Base-by-base conservation (phyloP, 2,329 filamentous ascomycete genomes). In the Pseudohalonectria lignicola region DNA sequence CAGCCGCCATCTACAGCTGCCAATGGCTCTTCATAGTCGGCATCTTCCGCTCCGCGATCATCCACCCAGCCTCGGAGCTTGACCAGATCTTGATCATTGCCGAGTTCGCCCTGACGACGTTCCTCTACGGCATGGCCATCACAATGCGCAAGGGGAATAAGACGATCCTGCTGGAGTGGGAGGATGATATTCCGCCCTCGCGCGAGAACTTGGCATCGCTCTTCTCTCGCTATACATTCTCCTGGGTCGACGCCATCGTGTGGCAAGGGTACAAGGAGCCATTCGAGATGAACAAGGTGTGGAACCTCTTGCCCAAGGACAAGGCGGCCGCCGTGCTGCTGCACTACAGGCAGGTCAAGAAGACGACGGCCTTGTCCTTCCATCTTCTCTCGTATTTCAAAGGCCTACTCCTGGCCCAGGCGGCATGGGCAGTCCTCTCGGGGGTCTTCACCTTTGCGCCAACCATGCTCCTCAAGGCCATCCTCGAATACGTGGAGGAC, bases 131-230 rank as follows among this genome's bases (percentile, higher is more conserved):
- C 33, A 79, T 95, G 54, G 77, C 86, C 31, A 60, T 93, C 40
- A 83, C 79, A 37, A 93, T 86, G 44, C 79, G 92, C 46, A 92
- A 87, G 62, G 92, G 92, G 32, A 96, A 96, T 59, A 92, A 86
- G 59, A 78, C 82, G 3, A 84, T 98, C 11, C 61, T 88, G 33
- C 58, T 96, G 51, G 86, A 94, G 58, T 88, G 88, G 67, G 88
- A 95, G 58, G 86, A 84, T 43, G 82, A 82, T 23, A 75, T 98
- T 37, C 77, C 90, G 52, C 92, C 92, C 16, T 90, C 88, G 3
- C 78, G 74, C 44, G 88, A 98, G 56, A 86, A 87, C 6, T 69
- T 86, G 28, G 87, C 92, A 1, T 96, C 90, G 55, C 62, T 96
- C 6, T 76, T 96, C 44, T 96, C 92, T 2, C 67, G 93, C 32